Base-by-base conservation (phyloP, 2,329 filamentous ascomycete species). In the Ascochyta lentis region DNA sequence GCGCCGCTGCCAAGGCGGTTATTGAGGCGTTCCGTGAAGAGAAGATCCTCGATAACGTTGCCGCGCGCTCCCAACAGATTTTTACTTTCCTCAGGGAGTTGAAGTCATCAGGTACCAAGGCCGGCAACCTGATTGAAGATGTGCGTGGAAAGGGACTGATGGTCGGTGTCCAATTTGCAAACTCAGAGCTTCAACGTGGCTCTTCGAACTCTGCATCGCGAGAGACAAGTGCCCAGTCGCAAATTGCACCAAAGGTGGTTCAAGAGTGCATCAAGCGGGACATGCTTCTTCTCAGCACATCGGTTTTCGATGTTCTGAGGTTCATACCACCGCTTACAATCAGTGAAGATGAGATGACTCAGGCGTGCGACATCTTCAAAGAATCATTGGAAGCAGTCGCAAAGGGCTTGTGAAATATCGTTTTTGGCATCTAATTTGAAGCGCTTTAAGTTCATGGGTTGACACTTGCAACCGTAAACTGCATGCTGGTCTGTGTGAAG, bases 211-310 rank as follows among this genome's bases (percentile, higher is more conserved):
- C 49, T 10, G 62, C 64, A 10, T 37, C 65, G 12, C 39, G 39
- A 24, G 39, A 65, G 5, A 59, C 60, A 43, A 40, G 58, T 22
- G 34, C 29, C n/a, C 62, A 60, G 45, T 57, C 63, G 8, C 68
- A 69, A 44, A 60, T 71, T n/a, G 67, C 63, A 3, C 68, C 68
- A 1, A 67, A 65, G 51, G 45, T 71, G 23, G 68, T 71, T 4
- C 61, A 65, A 27, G 67, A 71, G 38, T 66, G 68, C 40, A 47
- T 71, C 15, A 69, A 69, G 58, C 54, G 68, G 3, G 49, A 71
- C 38, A 71, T 71, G 68, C 57, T 71, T 40, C 57, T 71, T 16
- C 60, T 71, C 1, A 69, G 67, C 45, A 71, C 68, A n/a, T 69
- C 67, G 0, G 62, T 71, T 0, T 71, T 71, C 15, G 68, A 71